A percentile compares a stretch with the other conserved stretches of the same genome.
Conservation (phyloP, 768 basidiomycete species). For the Phlegmacium glaucopus region DNA sequence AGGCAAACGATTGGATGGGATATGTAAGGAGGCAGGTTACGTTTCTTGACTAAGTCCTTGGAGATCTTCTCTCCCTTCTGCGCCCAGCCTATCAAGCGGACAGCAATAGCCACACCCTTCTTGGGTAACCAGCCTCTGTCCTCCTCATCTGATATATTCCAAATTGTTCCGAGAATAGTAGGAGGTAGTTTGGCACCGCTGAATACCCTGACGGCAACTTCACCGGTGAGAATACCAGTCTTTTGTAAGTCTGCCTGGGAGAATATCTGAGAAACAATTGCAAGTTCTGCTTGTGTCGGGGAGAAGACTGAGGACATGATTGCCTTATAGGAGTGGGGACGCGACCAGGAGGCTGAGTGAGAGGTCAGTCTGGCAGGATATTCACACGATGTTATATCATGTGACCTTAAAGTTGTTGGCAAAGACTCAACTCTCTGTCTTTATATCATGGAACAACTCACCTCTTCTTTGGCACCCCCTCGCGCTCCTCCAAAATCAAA, state of each 20-base stretch:
- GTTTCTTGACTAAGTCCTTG: conserved; percentile 59
- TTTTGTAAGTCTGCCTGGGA: conserved; percentile 71
- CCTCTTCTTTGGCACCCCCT: conserved; percentile 58
- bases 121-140: conserved; percentile 91
- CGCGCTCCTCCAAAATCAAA: conserved; percentile 57
- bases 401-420: conserved; percentile 14
- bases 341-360: conserved; percentile 9
- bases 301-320: conserved; percentile 44
- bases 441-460: conserved; percentile 66
- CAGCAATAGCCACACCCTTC: conserved; percentile 82
- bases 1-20: conserved; percentile 7
- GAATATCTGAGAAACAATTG: conserved; percentile 74
- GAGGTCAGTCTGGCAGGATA: not conserved
- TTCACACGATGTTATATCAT: conserved; percentile 10
- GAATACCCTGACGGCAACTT: conserved; percentile 86
- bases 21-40: conserved; percentile 43
- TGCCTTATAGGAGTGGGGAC: conserved; percentile 6
- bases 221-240: conserved; percentile 83
- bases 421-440: conserved; percentile 15
- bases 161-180: conserved; percentile 84
- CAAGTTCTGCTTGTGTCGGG: conserved; percentile 46
- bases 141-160: conserved; percentile 88
- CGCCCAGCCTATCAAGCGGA: conserved; percentile 91
- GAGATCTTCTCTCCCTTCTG: conserved; percentile 79
- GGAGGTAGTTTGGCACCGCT: conserved; percentile 79